A percentile compares a stretch with the other conserved stretches of the same genome.
Evolutionary conservation across 2,329 filamentous ascomycete genomes (phyloP).

Genomic region (Lithohypha guttulata): DNA sequence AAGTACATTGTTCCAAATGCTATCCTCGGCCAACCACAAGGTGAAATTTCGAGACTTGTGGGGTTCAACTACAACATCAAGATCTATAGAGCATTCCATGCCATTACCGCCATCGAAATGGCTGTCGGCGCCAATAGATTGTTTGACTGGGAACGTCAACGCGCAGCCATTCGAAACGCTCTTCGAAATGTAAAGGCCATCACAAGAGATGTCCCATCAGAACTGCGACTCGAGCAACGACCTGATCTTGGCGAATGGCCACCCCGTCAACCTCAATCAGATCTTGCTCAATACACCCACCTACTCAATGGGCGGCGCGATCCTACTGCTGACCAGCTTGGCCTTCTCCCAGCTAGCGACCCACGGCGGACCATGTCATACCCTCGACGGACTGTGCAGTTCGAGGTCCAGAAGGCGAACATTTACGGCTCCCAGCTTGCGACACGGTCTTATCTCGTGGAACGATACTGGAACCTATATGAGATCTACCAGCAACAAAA

Average conservation of each 20-base stretch:
- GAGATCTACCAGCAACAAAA: slow-evolving; percentile 47
- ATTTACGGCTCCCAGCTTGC: slow-evolving; percentile 73
- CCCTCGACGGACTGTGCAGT: slow-evolving; percentile 45
- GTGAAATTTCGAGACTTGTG: slow-evolving; percentile 57
- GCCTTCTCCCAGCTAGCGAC: slow-evolving; percentile 9
- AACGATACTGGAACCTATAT: slow-evolving; percentile 70
- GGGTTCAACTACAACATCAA: slow-evolving; percentile 73
- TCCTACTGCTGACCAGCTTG: not conserved
- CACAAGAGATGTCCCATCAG: slow-evolving; percentile 55
- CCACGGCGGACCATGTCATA: slow-evolving; percentile 19
- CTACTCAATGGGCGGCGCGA: slow-evolving; percentile 17
- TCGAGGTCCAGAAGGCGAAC: slow-evolving; percentile 86
- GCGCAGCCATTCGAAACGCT: slow-evolving; percentile 59
- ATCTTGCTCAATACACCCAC: slow-evolving; percentile 20
- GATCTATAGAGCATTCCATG: slow-evolving; percentile 70
- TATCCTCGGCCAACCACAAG: slow-evolving; percentile 58
- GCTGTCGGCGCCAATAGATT: slow-evolving; percentile 69
- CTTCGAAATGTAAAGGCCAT: slow-evolving; percentile 59
- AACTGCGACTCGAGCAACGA: slow-evolving; percentile 37
- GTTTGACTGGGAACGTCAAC: slow-evolving; percentile 67
- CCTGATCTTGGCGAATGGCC: slow-evolving; percentile 22
- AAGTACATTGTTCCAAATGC: slow-evolving; percentile 63
- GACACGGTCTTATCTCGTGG: slow-evolving; percentile 73
- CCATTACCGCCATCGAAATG: slow-evolving; percentile 67
- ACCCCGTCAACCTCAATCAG: slow-evolving; percentile 15